These are phyloP conservation scores for Podaxis pistillaris DNA, from an alignment of 768 basidiomycete species.

Conservation along the genomic window DNA sequence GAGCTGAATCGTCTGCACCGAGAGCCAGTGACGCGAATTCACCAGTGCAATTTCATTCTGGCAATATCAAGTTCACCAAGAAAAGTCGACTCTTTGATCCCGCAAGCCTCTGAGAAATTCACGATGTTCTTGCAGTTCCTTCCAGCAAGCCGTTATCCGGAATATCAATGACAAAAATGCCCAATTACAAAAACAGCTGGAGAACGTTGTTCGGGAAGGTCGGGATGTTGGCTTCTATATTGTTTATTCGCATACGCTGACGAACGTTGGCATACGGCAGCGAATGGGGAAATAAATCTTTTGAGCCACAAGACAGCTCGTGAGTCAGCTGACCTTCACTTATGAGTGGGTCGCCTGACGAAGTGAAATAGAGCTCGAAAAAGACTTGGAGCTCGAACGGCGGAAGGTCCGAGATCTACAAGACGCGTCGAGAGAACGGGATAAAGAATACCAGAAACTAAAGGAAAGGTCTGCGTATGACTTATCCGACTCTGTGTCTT, in stretches of 20 bases:
- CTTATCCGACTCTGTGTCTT: background rate
- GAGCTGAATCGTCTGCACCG: constrained; percentile 15
- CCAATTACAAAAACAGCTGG: constrained; percentile 80
- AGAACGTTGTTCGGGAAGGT: constrained; percentile 87
- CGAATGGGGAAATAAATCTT: constrained; percentile 74
- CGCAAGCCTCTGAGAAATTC: background rate
- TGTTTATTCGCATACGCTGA: background rate
- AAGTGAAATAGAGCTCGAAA: constrained; percentile 58
- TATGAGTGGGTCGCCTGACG: background rate
- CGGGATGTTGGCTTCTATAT: constrained; percentile 8
- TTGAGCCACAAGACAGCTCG: constrained; percentile 68
- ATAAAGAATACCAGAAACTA: constrained; percentile 86
- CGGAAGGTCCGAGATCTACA: constrained; percentile 73
- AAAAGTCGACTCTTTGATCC: constrained; percentile 48
- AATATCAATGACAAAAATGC: constrained; percentile 82
- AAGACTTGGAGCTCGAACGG: constrained; percentile 78
- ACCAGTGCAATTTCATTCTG: constrained; percentile 81
- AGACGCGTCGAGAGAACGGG: constrained; percentile 70
- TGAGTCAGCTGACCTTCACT: constrained; percentile 25
- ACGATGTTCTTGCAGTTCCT: constrained; percentile 46
- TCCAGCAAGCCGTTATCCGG: constrained; percentile 80
- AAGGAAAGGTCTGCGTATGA: constrained; percentile 45
- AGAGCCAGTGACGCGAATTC: constrained; percentile 10
- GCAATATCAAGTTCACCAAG: constrained; percentile 89
- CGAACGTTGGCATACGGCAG: constrained; percentile 31